Evolutionary conservation across 2,329 filamentous ascomycete genomes (phyloP).

Genomic region (Eutypa lata): DNA sequence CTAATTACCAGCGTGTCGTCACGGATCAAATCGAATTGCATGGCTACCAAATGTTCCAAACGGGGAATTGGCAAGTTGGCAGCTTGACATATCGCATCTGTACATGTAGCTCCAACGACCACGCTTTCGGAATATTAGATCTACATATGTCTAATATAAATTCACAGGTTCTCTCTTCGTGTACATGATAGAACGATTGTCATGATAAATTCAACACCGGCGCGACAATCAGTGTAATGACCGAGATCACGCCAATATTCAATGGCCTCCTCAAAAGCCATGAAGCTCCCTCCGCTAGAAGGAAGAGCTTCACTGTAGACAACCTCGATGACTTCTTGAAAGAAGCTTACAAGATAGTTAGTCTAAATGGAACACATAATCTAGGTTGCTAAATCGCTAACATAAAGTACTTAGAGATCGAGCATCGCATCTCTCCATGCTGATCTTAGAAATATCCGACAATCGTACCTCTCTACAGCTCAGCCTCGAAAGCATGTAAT

Average conservation of each 20-base stretch:
- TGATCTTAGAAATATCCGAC: conserved; percentile 80
- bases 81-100: too few relatives aligned
- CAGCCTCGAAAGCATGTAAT: conserved; percentile 57
- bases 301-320: conserved; percentile 40
- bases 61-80: too few relatives aligned
- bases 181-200: conserved; percentile 4
- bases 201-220: not conserved
- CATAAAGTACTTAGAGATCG: conserved; percentile 54
- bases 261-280: conserved; percentile 64
- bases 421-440: conserved; percentile 77
- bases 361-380: conserved; percentile 23
- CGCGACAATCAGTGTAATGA: conserved; percentile 33
- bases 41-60: too few relatives aligned
- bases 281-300: conserved; percentile 49
- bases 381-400: conserved; percentile 2
- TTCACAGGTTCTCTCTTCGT: not conserved
- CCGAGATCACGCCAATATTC: conserved; percentile 66
- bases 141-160: too few relatives aligned
- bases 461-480: conserved; percentile 84
- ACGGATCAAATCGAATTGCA: too few relatives aligned
- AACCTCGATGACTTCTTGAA: conserved; percentile 83
- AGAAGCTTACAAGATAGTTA: conserved; percentile 89
- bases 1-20: too few relatives aligned
- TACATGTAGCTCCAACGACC: not conserved
- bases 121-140: too few relatives aligned